Percentiles rank a stretch among this genome's conserved stretches.
Evolutionary conservation across 345 rosid species (phyloP).

Genomic region (Citrus medica): DNA sequence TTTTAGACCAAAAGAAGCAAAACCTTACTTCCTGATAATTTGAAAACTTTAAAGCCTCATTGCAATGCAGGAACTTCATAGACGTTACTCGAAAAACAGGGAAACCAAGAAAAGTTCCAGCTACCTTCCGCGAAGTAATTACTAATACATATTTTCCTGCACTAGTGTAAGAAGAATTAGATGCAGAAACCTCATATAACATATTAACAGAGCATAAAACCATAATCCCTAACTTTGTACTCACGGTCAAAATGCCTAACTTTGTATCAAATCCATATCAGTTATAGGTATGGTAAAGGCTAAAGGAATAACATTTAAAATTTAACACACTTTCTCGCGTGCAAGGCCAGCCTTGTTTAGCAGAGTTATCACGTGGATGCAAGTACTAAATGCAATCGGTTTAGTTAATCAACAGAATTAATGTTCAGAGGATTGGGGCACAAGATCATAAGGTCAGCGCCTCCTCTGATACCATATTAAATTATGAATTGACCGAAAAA

Average conservation of each 20-base stretch:
- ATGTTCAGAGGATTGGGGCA: not conserved
- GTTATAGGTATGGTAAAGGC: not conserved
- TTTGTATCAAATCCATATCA: not conserved
- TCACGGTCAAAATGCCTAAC: not conserved
- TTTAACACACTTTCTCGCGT: not conserved
- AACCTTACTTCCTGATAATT: conserved; percentile 70
- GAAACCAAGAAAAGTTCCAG: conserved; percentile 66
- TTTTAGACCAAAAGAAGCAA: conserved; percentile 4
- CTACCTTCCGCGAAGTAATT: conserved; percentile 70
- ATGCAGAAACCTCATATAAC: not conserved
- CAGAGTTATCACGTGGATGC: no score
- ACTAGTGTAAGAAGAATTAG: conserved; percentile 6
- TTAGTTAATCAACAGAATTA: not conserved
- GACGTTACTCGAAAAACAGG: conserved; percentile 63
- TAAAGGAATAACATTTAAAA: not conserved
- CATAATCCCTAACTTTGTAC: not conserved
- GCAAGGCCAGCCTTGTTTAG: not conserved
- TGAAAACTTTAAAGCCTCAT: conserved; percentile 59
- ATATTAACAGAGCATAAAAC: not conserved
- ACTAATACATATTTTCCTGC: conserved; percentile 77
- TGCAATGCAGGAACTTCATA: conserved; percentile 83
- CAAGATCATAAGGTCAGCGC: not conserved
- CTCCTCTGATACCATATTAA: not conserved
- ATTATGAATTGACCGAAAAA: not conserved
- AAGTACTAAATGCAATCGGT: not conserved